phyloP scores from a whole-genome alignment of 2,329 filamentous ascomycete species.

The Phialophora verrucosa region DNA sequence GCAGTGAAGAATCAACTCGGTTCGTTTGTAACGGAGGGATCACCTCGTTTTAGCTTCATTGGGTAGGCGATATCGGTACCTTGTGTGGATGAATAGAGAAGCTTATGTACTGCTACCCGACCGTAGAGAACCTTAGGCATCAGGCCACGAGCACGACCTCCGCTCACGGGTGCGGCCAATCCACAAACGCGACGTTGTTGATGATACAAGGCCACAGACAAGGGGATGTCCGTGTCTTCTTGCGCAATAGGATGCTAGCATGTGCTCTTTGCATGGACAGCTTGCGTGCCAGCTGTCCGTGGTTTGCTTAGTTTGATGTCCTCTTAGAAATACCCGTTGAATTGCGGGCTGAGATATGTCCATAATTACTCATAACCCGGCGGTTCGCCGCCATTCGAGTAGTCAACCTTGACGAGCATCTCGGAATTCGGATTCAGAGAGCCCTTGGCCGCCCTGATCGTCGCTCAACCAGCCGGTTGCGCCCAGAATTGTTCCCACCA shows the following conservation, averaged over 20 bases:
- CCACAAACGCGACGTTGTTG: neutral
- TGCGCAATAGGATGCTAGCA: neutral
- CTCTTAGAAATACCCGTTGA: neutral
- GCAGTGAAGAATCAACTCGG: conserved; percentile 2
- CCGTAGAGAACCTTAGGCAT: neutral
- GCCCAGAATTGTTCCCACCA: neutral
- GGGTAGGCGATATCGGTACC: neutral
- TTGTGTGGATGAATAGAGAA: neutral
- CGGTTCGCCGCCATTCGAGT: neutral
- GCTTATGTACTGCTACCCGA: conserved; percentile 24
- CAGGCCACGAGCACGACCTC: conserved; percentile 1
- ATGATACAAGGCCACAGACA: neutral
- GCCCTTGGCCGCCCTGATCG: no score
- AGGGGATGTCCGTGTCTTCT: neutral
- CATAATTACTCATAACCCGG: neutral
- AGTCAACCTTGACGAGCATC: conserved; percentile 1
- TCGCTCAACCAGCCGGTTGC: neutral
- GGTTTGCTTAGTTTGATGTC: neutral
- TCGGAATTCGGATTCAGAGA: neutral
- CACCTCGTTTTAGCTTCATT: conserved; percentile 11
- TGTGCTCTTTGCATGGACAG: neutral
- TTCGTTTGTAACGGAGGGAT: conserved; percentile 1
- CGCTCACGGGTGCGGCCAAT: neutral
- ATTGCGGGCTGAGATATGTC: neutral
- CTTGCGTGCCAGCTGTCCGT: neutral